These are phyloP conservation scores for Fusarium guadeloupense DNA, from an alignment of 2,329 filamentous ascomycete genomes.

Conservation along the genomic window DNA sequence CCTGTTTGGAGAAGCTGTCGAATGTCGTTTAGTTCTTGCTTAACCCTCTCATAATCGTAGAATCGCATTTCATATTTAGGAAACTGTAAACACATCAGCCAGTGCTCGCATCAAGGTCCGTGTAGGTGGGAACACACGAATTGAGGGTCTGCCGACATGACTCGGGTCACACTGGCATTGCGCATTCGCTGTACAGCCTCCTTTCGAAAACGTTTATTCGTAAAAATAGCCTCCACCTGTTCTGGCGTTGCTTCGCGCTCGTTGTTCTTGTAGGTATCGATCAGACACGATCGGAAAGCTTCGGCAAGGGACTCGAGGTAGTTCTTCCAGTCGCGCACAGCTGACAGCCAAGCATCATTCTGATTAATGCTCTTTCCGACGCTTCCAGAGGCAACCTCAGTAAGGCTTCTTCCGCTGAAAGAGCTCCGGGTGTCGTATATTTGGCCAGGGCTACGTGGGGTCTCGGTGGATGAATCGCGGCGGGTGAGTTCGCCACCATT, in stretches of 20 bases:
- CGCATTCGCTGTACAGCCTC: constrained; percentile 57
- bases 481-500: constrained; percentile 38
- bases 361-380: constrained; percentile 36
- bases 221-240: constrained; percentile 56
- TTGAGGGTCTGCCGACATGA: constrained; percentile 55
- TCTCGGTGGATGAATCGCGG: constrained; percentile 46
- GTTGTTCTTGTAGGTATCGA: constrained; percentile 57
- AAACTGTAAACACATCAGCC: constrained; percentile 45
- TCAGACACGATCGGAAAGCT: constrained; percentile 53
- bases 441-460: constrained; percentile 44
- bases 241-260: constrained; percentile 55
- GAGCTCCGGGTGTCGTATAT: constrained; percentile 51
- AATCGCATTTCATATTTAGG: constrained; percentile 59
- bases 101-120: background rate
- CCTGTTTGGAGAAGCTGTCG: constrained; percentile 52
- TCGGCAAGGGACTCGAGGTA: constrained; percentile 55
- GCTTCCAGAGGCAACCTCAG: constrained; percentile 45
- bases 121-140: constrained; percentile 46
- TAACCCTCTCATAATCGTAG: constrained; percentile 57
- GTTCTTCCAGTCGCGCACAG: constrained; percentile 56
- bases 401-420: constrained; percentile 50
- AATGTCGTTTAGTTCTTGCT: constrained; percentile 53
- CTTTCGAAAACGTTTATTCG: constrained; percentile 53
- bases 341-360: constrained; percentile 49
- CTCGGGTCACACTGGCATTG: constrained; percentile 54